A percentile compares a stretch with the other conserved stretches of the same genome.
phyloP scores from a whole-genome alignment of 1,284 basidiomycete species.

The Ustilago esculenta region DNA sequence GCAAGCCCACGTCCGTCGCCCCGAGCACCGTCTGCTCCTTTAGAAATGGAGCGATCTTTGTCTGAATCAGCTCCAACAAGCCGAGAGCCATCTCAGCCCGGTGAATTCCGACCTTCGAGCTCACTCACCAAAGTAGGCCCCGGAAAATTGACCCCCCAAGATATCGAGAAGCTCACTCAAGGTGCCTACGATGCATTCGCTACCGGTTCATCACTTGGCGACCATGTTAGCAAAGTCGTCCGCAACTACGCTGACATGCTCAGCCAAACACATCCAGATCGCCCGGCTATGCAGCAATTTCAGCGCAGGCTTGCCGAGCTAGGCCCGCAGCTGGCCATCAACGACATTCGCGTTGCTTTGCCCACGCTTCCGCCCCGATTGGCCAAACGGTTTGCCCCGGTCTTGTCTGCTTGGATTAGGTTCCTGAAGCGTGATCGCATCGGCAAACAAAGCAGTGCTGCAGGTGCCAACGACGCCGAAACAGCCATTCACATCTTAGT shows the following conservation, averaged over 20 bases:
- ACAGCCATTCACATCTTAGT: no score
- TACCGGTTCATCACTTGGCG: constrained; percentile 2
- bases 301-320: constrained; percentile 1
- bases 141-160: constrained; percentile 1
- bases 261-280: background rate
- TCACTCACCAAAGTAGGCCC: background rate
- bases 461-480: no score
- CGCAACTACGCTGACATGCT: constrained; percentile 2
- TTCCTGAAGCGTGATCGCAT: background rate
- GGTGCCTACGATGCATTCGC: background rate
- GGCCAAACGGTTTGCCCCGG: background rate
- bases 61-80: background rate
- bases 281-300: constrained; percentile 2
- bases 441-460: background rate
- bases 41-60: background rate
- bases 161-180: background rate
- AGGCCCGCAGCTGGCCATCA: constrained; percentile 1
- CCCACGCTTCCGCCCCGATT: constrained; percentile 1
- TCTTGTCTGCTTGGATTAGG: constrained; percentile 1
- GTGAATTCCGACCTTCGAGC: constrained; percentile 6
- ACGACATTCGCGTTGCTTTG: constrained; percentile 1
- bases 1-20: background rate
- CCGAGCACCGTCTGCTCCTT: background rate
- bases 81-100: background rate
- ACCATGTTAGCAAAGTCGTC: constrained; percentile 4